These are phyloP conservation scores for Drechslerella dactyloides DNA, from an alignment of 2,329 filamentous ascomycete species.

Conservation along the genomic window DNA sequence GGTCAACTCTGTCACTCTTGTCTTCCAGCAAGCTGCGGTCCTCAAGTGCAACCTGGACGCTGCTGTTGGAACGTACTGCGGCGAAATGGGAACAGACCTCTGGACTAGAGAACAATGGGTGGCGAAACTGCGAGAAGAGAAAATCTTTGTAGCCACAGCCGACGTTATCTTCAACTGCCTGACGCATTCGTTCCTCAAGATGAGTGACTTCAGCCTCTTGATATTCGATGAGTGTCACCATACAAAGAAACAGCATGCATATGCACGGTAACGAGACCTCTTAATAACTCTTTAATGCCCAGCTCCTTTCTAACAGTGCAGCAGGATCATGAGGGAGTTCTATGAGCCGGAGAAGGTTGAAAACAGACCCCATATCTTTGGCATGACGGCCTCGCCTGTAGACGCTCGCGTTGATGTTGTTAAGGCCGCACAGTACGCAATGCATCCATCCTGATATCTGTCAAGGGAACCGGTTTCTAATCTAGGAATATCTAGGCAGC, in stretches of 20 bases:
- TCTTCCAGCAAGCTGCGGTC: conserved; percentile 86
- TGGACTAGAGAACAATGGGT: conserved; percentile 62
- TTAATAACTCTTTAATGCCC: neutral
- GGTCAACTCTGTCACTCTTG: conserved; percentile 86
- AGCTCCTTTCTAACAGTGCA: conserved; percentile 33
- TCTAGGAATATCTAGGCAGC: conserved; percentile 16
- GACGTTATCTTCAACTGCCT: conserved; percentile 82
- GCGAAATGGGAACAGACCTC: conserved; percentile 69
- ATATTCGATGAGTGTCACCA: conserved; percentile 98
- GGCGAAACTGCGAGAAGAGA: conserved; percentile 59
- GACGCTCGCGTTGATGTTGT: conserved; percentile 78
- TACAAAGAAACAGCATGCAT: conserved; percentile 90
- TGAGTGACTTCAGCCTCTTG: conserved; percentile 83
- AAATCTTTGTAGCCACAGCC: conserved; percentile 90
- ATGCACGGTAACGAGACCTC: conserved; percentile 66
- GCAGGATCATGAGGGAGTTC: conserved; percentile 81
- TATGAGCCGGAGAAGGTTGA: conserved; percentile 66
- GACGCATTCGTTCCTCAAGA: conserved; percentile 76
- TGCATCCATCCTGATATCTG: neutral
- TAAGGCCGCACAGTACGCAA: conserved; percentile 66
- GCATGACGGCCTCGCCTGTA: conserved; percentile 96
- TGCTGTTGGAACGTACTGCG: conserved; percentile 75
- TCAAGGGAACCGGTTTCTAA: neutral
- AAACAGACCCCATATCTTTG: conserved; percentile 77
- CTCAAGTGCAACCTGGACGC: conserved; percentile 81